Evolutionary conservation across 2,329 filamentous ascomycete genomes (phyloP), one percentile per base, ranked within the genome.

Genomic region (Neurospora sp.): DNA sequence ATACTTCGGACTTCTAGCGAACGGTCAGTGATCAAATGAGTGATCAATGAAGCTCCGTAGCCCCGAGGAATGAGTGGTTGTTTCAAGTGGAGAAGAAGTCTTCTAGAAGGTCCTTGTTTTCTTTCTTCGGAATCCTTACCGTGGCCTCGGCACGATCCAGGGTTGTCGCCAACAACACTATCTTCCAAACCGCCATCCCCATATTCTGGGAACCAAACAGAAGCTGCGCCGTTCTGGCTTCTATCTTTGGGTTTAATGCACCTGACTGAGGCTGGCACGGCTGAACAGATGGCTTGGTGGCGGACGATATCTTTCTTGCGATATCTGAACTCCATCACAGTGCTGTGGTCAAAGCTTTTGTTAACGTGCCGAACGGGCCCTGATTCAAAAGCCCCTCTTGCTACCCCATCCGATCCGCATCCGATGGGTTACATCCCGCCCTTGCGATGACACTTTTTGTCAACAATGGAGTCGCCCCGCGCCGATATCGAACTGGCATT

Each of bases 391-490:
- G 52, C 43, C 43, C 43, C 43, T 52, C 41, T 62, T 33, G 23
- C 23, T 33, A 62, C 52, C 46, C 46, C 46, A 33, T 57, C 46
- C 46, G 46, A 33, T 28, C 11, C 52, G 12, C 52, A 33, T 62
- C 23, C 52, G 52, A 62, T 36, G 52, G 28, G 12, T n/a, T 28
- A 28, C 52, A 62, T 62, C 37, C 57, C 69, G 69, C 69, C 69
- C 46, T 70, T 68, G 38, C 52, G 67, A 70, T 68, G 69, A 70
- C 69, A 8, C 12, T 6, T 33, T 41, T 33, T 62, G 52, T 62
- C 52, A 62, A 62, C 40, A 12, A 70, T 70, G 69, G 69, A 70
- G 46, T 40, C 41, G 15, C 69, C 69, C 66, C 69, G 36, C 69
- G 43, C 69, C 66, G 43, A 69, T 67, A 67, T 67, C 69, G 37